Evolutionary conservation across 139 green algal species (phyloP).

Genomic region (Dunaliella sp.): DNA sequence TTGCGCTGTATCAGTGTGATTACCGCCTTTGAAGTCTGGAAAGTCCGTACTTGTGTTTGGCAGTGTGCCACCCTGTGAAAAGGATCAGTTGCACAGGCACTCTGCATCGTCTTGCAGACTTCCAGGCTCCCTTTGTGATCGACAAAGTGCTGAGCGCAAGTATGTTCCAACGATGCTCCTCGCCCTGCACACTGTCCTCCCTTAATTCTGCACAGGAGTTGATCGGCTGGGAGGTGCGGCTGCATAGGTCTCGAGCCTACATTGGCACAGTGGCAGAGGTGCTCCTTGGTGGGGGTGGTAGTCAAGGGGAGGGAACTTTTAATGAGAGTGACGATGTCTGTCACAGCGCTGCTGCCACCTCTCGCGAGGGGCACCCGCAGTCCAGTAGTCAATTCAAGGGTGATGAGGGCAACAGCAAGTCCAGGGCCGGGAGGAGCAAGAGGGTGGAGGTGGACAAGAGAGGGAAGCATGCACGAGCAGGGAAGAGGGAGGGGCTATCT

Average conservation of each 20-base stretch:
- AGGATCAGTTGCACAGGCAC: no score
- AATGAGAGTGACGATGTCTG: neutral
- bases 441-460: constrained; percentile 13
- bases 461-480: neutral
- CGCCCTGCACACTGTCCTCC: neutral
- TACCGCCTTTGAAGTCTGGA: no score
- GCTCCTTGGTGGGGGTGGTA: neutral
- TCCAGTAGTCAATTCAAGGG: constrained; percentile 12
- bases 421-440: constrained; percentile 5
- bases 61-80: no score
- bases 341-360: constrained; percentile 22
- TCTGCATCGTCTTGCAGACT: neutral
- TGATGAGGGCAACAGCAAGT: constrained; percentile 15
- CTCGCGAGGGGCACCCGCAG: constrained; percentile 18
- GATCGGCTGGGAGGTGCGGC: neutral
- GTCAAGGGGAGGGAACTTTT: neutral
- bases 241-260: neutral
- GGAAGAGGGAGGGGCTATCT: no score
- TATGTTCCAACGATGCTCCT: neutral
- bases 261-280: neutral
- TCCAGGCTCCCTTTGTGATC: neutral
- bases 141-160: neutral
- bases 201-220: neutral
- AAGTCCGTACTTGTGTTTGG: no score
- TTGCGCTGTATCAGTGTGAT: no score